Percentiles rank a stretch among this genome's conserved stretches.
Evolutionary conservation across 2,329 filamentous ascomycete species (phyloP).

Genomic region (Aspergillus piperis): DNA sequence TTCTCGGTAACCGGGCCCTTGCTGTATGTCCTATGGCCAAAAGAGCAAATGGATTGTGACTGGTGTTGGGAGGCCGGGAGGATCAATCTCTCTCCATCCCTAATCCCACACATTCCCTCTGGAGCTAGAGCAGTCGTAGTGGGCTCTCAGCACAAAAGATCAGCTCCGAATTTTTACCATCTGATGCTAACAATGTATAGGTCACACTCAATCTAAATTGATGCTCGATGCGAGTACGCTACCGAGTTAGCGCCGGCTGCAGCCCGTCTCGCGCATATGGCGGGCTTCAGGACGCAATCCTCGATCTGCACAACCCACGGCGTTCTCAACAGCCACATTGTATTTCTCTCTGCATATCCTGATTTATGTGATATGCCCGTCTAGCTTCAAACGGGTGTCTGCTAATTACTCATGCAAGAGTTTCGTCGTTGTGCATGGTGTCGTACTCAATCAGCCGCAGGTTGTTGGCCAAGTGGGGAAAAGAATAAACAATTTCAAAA

Average conservation of each 20-base stretch:
- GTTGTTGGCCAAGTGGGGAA: background rate
- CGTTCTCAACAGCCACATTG: background rate
- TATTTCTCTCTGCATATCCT: too few species aligned
- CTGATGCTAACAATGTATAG: constrained; percentile 14
- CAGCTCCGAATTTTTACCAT: constrained; percentile 6
- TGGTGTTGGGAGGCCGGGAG: background rate
- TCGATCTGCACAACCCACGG: background rate
- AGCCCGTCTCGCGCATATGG: background rate
- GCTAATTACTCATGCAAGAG: too few species aligned
- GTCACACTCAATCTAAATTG: constrained; percentile 10
- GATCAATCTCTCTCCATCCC: background rate
- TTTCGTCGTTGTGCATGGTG: too few species aligned
- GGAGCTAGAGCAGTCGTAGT: background rate
- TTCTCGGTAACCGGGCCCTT: constrained; percentile 1
- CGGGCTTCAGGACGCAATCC: background rate
- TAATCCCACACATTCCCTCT: background rate
- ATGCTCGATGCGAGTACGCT: background rate
- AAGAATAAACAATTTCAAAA: too few species aligned
- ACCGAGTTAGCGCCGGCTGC: constrained; percentile 2
- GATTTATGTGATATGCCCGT: too few species aligned
- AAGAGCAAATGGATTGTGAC: background rate
- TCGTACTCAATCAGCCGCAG: background rate
- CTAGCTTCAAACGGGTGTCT: too few species aligned
- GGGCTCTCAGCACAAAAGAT: background rate
- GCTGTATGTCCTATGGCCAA: background rate